Percentiles rank a stretch among this genome's conserved stretches.
phyloP scores from a whole-genome alignment of 164 flowering plant genomes.

The Magnolia officinalis region DNA sequence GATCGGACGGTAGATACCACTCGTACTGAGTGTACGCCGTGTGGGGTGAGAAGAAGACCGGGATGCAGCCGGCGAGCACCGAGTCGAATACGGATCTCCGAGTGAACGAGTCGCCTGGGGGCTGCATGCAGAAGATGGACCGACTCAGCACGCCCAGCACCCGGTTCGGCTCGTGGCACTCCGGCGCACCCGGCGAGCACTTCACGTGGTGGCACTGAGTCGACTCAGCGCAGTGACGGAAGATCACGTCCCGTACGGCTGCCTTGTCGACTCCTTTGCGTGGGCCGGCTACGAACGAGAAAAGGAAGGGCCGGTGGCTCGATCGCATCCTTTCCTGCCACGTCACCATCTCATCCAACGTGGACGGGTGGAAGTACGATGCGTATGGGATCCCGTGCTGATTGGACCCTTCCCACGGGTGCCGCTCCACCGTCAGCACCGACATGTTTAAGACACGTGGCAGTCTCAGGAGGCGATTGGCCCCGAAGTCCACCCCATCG shows the following conservation, averaged over 20 bases:
- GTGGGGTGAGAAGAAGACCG: slow-evolving; percentile 63
- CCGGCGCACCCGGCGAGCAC: slow-evolving; percentile 26
- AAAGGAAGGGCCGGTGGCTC: slow-evolving; percentile 32
- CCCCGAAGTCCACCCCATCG: slow-evolving; percentile 45
- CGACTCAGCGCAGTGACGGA: slow-evolving; percentile 46
- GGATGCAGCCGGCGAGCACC: slow-evolving; percentile 57
- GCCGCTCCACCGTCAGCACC: slow-evolving; percentile 60
- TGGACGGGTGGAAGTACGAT: slow-evolving; percentile 56
- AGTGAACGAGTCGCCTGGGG: slow-evolving; percentile 70
- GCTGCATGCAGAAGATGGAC: slow-evolving; percentile 56
- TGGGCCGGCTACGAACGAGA: slow-evolving; percentile 52
- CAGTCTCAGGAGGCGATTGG: slow-evolving; percentile 32
- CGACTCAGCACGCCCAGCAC: slow-evolving; percentile 38
- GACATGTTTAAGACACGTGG: slow-evolving; percentile 45
- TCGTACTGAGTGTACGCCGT: slow-evolving; percentile 57
- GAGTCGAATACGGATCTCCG: slow-evolving; percentile 65
- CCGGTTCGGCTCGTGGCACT: slow-evolving; percentile 39
- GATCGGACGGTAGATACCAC: slow-evolving; percentile 50
- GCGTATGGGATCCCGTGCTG: slow-evolving; percentile 65
- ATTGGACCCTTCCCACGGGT: slow-evolving; percentile 51
- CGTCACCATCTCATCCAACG: slow-evolving; percentile 26
- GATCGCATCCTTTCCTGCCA: slow-evolving; percentile 37
- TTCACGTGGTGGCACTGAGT: slow-evolving; percentile 32
- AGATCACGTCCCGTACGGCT: slow-evolving; percentile 41
- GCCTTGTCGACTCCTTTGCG: slow-evolving; percentile 49